Evolutionary conservation across 345 rosid genomes (phyloP), one percentile per base, ranked within the genome.

Genomic region (Raphanus raphanistrum): DNA sequence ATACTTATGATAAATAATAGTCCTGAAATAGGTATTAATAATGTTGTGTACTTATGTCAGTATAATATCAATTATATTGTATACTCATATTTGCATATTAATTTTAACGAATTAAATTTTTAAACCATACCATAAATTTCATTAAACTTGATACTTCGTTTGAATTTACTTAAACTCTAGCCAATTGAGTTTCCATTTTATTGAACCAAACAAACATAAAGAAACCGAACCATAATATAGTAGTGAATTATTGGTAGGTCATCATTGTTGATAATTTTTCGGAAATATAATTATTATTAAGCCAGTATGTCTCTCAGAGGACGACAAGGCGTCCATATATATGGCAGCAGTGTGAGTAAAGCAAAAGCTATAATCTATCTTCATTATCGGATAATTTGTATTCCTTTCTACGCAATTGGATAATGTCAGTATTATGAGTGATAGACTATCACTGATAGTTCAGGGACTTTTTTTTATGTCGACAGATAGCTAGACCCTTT

Each of bases 331-430:
- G 69, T 72, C 73, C 73, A 78, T 66, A 33, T 66, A 48, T 66
- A 66, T 72, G 55, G 77, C 67, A 66, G 73, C 77, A 72, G 77
- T 72, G 73, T 72, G 77, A 78, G 77, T 78, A 78, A 78, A 78
- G 81, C 81, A 66, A 45, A 45, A 45, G 54, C 54, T 0, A 48
- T 48, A 48, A 48, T 48, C 54, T 13, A 48, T 48, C 54, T 48
- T 48, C 54, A 4, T 48, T 5, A 48, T 48, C 54, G 15, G 50
- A 43, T 48, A 48, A 48, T 48, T 48, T 48, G 54, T 48, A 48
- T 48, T 48, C 54, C 17, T 13, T 48, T 48, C 54, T n/a, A 48
- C 54, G 54, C 54, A 48, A 48, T 48, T 4, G 17, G 7, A 48
- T 48, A n/a, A 48, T 48, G 54, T 48, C 54, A 48, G 5, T 48